Percentiles rank a stretch among this genome's conserved stretches.
Evolutionary conservation across 805 yeast species (phyloP).

Genomic region (Saturnispora saitoi): DNA sequence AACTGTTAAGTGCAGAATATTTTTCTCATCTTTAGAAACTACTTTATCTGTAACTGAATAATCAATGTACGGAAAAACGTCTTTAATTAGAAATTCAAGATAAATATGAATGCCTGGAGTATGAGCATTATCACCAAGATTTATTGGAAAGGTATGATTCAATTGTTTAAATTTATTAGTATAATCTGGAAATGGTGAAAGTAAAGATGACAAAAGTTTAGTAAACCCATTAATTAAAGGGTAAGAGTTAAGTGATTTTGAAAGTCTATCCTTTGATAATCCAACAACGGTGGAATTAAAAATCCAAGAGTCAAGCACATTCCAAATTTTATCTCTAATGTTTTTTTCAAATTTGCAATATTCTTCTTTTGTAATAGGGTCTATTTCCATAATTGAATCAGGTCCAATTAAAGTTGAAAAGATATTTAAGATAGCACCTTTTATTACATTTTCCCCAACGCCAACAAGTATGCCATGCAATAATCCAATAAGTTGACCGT

Average conservation of each 20-base stretch:
- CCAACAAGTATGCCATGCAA: slow-evolving; percentile 6
- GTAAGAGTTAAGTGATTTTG: slow-evolving; percentile 7
- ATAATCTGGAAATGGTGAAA: slow-evolving; percentile 25
- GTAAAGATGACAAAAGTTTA: slow-evolving; percentile 36
- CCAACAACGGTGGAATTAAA: slow-evolving; percentile 27
- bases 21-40: slow-evolving; percentile 25
- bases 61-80: slow-evolving; percentile 50
- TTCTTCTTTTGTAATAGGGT: not conserved
- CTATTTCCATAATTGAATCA: slow-evolving; percentile 27
- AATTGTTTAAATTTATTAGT: slow-evolving; percentile 32
- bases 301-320: slow-evolving; percentile 60
- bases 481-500: slow-evolving; percentile 22
- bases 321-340: slow-evolving; percentile 50
- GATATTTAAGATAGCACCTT: slow-evolving; percentile 48
- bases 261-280: slow-evolving; percentile 31
- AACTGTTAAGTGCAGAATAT: slow-evolving; percentile 45
- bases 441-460: slow-evolving; percentile 24
- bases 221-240: slow-evolving; percentile 42
- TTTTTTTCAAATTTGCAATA: slow-evolving; percentile 4
- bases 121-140: slow-evolving; percentile 52
- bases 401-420: slow-evolving; percentile 46
- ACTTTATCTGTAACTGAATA: slow-evolving; percentile 28
- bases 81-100: slow-evolving; percentile 59
- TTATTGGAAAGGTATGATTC: slow-evolving; percentile 47
- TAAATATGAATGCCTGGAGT: slow-evolving; percentile 73